Evolutionary conservation across 2,329 filamentous ascomycete species (phyloP), one percentile per base, ranked within the genome.

Genomic region (Talaromyces rugulosus): DNA sequence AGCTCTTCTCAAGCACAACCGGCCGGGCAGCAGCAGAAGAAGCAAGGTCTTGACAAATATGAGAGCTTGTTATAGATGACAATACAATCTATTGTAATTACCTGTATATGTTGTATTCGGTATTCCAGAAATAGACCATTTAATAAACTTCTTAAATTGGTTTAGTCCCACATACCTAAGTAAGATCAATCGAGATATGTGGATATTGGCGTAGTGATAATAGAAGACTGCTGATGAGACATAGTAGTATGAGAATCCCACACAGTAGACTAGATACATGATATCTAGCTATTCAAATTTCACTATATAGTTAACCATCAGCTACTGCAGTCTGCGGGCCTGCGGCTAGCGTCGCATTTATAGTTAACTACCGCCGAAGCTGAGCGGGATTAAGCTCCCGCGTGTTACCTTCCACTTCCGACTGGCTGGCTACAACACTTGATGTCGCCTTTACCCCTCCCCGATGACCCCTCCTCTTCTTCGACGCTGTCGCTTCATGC

Each of bases 31-130:
- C 74, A 68, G 33, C 66, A 70, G 59, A 74, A 68, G 64, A 77
- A 72, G 64, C 71, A 72, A 60, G 83, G 82, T 1, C 68, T 85
- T 62, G 83, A 85, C 71, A 83, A 82, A 63, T 85, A 81, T 69
- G 81, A 85, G 66, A 85, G 83, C 71, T 75, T 86, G 64, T 68
- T 85, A 63, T 86, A 66, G 74, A 52, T 18, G 12, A 28, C 18
- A 18, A n/a, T n/a, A 7, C 5, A n/a, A 27, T 53, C 58, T 33
- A 50, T 33, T n/a, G 56, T 54, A 8, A 44, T 44, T 61, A 57
- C 57, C 56, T 51, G 36, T 58, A 51, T 23, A 58, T 58, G 28
- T 14, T 31, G 1, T 56, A 56, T 27, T 34, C n/a, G 18, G 30
- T 56, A 56, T 18, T 56, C 36, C n/a, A 44, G 16, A 18, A 27